Evolutionary conservation across 495 filamentous ascomycete genomes (phyloP).

Genomic region (Aspergillus baeticus): DNA sequence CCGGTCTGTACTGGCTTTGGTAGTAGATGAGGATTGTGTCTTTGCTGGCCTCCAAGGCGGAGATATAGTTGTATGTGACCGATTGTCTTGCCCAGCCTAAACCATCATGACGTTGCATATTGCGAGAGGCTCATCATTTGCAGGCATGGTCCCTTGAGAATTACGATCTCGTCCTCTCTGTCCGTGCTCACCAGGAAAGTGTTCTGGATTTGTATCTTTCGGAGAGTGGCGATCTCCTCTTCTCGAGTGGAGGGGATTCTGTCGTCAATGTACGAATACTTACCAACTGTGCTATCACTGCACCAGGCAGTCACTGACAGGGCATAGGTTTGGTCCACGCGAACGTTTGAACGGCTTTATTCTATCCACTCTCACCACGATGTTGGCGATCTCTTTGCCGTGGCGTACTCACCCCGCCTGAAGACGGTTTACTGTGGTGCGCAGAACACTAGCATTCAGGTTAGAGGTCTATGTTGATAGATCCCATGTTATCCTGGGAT

Average conservation of each 20-base stretch:
- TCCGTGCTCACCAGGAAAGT: slow-evolving; percentile 86
- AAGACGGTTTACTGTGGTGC: slow-evolving; percentile 88
- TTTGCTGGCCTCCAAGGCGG: slow-evolving; percentile 88
- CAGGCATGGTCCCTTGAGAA: slow-evolving; percentile 84
- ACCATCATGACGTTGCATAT: slow-evolving; percentile 4
- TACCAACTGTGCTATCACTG: slow-evolving; percentile 5
- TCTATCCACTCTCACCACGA: slow-evolving; percentile 93
- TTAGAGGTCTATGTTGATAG: slow-evolving; percentile 24
- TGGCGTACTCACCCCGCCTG: slow-evolving; percentile 75
- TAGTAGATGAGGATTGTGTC: slow-evolving; percentile 46
- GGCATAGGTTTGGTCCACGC: slow-evolving; percentile 61
- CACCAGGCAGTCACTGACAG: slow-evolving; percentile 2
- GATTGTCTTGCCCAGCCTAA: neutral
- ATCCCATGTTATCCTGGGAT: neutral
- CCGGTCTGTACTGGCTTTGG: slow-evolving; percentile 47
- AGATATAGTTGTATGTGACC: slow-evolving; percentile 68
- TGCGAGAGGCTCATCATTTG: slow-evolving; percentile 10
- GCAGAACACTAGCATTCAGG: slow-evolving; percentile 91
- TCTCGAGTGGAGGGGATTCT: slow-evolving; percentile 92
- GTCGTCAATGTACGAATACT: slow-evolving; percentile 74
- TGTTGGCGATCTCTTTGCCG: slow-evolving; percentile 92
- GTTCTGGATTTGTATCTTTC: slow-evolving; percentile 83
- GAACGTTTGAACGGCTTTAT: slow-evolving; percentile 67
- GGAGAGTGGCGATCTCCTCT: slow-evolving; percentile 69
- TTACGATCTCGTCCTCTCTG: slow-evolving; percentile 69